A percentile compares a stretch with the other conserved stretches of the same genome.
phyloP scores from a whole-genome alignment of 805 yeast genomes.

The Starmerella apis region DNA sequence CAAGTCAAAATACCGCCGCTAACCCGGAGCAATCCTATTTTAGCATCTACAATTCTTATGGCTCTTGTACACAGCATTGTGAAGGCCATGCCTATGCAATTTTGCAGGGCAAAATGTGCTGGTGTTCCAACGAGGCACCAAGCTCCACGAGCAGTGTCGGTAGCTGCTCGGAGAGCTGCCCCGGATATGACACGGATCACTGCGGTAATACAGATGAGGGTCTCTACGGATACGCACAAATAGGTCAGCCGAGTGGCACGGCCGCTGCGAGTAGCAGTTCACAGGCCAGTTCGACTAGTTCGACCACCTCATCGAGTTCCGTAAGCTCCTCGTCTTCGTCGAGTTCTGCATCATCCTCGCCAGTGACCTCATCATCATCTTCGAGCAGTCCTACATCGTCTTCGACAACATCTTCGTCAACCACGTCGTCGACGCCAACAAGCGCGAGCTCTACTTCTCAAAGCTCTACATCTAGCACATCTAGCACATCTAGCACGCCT shows the following conservation, averaged over 20 bases:
- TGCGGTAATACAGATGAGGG: constrained; percentile 39
- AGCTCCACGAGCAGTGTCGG: constrained; percentile 31
- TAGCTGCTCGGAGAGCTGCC: constrained; percentile 35
- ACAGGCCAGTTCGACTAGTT: constrained; percentile 14
- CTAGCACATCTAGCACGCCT: constrained; percentile 1
- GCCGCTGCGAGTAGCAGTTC: constrained; percentile 19
- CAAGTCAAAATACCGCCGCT: constrained; percentile 36
- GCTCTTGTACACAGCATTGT: constrained; percentile 44
- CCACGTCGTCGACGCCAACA: constrained; percentile 6
- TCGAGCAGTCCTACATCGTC: constrained; percentile 9
- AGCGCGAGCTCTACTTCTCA: too few relatives aligned
- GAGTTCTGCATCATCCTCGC: constrained; percentile 8
- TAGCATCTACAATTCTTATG: constrained; percentile 38
- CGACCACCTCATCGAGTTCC: too few relatives aligned
- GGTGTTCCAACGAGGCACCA: constrained; percentile 52
- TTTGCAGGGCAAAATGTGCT: constrained; percentile 43
- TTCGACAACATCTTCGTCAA: constrained; percentile 17
- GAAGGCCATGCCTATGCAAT: constrained; percentile 44
- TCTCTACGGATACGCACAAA: constrained; percentile 45
- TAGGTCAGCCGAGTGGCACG: constrained; percentile 33
- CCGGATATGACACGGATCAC: constrained; percentile 38
- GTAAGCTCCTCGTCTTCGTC: constrained; percentile 11
- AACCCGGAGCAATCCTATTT: constrained; percentile 11
- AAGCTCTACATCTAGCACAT: neutral
- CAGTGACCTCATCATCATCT: neutral